These are phyloP conservation scores for Cercospora janseana DNA, from an alignment of 2,329 filamentous ascomycete species.

Conservation along the genomic window DNA sequence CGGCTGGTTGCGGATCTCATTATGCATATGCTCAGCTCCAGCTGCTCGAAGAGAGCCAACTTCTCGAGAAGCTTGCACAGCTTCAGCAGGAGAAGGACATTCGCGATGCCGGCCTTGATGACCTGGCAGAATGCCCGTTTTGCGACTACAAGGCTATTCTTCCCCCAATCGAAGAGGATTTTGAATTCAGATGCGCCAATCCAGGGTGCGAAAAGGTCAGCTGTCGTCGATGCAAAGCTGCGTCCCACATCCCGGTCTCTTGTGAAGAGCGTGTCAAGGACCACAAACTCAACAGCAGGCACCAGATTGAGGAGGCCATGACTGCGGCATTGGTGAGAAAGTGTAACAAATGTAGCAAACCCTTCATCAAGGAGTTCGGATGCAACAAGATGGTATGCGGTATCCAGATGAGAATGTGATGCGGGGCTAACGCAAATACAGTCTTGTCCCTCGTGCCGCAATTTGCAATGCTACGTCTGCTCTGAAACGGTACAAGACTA, in stretches of 20 bases:
- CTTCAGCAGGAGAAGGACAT: slow-evolving; percentile 70
- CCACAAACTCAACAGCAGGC: slow-evolving; percentile 59
- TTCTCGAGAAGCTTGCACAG: slow-evolving; percentile 62
- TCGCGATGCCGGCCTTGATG: slow-evolving; percentile 66
- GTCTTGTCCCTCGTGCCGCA: slow-evolving; percentile 60
- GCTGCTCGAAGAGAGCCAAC: slow-evolving; percentile 58
- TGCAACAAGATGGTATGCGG: slow-evolving; percentile 78
- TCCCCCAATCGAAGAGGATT: slow-evolving; percentile 63
- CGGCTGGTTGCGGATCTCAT: slow-evolving; percentile 60
- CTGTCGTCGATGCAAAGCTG: slow-evolving; percentile 60
- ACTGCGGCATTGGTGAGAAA: slow-evolving; percentile 71
- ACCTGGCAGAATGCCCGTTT: slow-evolving; percentile 74
- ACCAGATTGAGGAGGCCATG: slow-evolving; percentile 79
- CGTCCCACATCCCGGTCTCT: slow-evolving; percentile 68
- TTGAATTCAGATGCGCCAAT: slow-evolving; percentile 70
- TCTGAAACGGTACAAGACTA: slow-evolving; percentile 63
- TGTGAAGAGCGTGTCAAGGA: slow-evolving; percentile 66
- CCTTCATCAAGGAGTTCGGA: slow-evolving; percentile 73
- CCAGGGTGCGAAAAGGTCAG: slow-evolving; percentile 58
- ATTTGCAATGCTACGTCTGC: slow-evolving; percentile 67
- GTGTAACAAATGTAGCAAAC: slow-evolving; percentile 70
- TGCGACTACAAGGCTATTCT: slow-evolving; percentile 78
- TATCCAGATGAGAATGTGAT: neutral
- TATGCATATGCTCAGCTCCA: slow-evolving; percentile 59
- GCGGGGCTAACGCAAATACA: slow-evolving; percentile 1